Percentiles rank a stretch among this genome's conserved stretches.
phyloP scores from a whole-genome alignment of 179 eudicot species.

The Nepenthes alata region DNA sequence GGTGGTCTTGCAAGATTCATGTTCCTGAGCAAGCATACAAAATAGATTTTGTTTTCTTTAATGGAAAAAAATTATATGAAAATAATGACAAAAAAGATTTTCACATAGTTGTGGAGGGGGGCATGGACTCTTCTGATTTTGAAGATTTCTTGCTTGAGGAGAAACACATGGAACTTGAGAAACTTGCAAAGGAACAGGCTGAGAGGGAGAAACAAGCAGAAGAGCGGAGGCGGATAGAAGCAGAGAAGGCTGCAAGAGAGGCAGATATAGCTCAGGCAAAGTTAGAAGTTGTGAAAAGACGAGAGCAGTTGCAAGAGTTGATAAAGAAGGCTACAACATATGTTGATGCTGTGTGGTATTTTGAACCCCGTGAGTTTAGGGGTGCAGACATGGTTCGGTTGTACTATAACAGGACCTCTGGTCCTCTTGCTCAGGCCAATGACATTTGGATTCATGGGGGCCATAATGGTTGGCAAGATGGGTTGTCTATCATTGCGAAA shows the following conservation, averaged over 20 bases:
- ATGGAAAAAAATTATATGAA: constrained; percentile 79
- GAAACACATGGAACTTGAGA: constrained; percentile 73
- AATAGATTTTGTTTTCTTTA: constrained; percentile 79
- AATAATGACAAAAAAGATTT: constrained; percentile 76
- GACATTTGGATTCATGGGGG: constrained; percentile 96
- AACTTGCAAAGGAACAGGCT: constrained; percentile 50
- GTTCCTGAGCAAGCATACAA: constrained; percentile 85
- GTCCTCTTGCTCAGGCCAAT: constrained; percentile 74
- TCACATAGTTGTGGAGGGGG: constrained; percentile 69
- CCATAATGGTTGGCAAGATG: constrained; percentile 69
- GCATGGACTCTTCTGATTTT: constrained; percentile 54
- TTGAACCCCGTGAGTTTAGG: constrained; percentile 57
- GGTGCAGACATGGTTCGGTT: constrained; percentile 52
- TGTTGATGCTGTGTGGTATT: constrained; percentile 53
- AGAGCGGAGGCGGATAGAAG: constrained; percentile 64
- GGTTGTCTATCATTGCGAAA: constrained; percentile 55
- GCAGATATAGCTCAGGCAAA: constrained; percentile 81
- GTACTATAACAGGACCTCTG: constrained; percentile 62
- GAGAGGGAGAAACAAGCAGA: constrained; percentile 76
- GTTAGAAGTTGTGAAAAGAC: constrained; percentile 46
- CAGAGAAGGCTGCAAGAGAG: constrained; percentile 64
- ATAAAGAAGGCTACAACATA: constrained; percentile 32
- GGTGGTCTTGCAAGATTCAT: constrained; percentile 88
- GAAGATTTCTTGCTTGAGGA: constrained; percentile 94
- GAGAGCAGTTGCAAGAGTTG: constrained; percentile 36